phyloP scores from a whole-genome alignment of 1,139 yeast genomes.

The Saccharomyces hybrid region DNA sequence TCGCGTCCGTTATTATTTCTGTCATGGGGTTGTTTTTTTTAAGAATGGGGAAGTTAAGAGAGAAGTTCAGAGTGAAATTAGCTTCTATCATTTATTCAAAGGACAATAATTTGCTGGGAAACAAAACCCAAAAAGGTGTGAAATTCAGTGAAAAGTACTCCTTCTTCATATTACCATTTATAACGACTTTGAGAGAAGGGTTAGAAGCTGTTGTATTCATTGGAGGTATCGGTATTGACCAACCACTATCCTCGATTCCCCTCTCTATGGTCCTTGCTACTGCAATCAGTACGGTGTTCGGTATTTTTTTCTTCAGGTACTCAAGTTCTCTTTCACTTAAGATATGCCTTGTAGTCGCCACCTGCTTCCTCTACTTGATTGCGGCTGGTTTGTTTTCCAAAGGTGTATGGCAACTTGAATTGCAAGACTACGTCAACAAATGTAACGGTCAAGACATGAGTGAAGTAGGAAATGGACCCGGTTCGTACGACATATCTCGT shows the following conservation, averaged over 20 bases:
- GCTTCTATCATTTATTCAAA: constrained; percentile 58
- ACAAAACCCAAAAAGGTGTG: constrained; percentile 18
- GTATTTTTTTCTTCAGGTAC: constrained; percentile 61
- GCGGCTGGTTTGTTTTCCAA: constrained; percentile 86
- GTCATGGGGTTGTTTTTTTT: constrained; percentile 90
- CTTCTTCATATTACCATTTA: constrained; percentile 72
- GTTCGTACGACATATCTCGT: constrained; percentile 74
- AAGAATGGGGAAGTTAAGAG: constrained; percentile 82
- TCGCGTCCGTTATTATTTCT: constrained; percentile 78
- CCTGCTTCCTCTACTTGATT: constrained; percentile 77
- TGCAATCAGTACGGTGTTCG: constrained; percentile 57
- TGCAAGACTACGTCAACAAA: constrained; percentile 52
- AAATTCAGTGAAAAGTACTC: constrained; percentile 55
- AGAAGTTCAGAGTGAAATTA: constrained; percentile 85
- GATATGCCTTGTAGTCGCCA: constrained; percentile 70
- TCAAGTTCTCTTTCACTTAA: constrained; percentile 75
- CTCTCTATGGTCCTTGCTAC: constrained; percentile 71
- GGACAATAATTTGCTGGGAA: constrained; percentile 14
- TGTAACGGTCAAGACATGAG: constrained; percentile 83
- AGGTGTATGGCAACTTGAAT: constrained; percentile 85
- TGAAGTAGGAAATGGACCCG: constrained; percentile 89
- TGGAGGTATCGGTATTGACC: constrained; percentile 77
- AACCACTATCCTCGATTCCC: constrained; percentile 74
- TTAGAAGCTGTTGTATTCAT: constrained; percentile 86
- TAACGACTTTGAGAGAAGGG: constrained; percentile 84